Evolutionary conservation across 805 yeast genomes (phyloP).

Genomic region (Teunomyces stri): DNA sequence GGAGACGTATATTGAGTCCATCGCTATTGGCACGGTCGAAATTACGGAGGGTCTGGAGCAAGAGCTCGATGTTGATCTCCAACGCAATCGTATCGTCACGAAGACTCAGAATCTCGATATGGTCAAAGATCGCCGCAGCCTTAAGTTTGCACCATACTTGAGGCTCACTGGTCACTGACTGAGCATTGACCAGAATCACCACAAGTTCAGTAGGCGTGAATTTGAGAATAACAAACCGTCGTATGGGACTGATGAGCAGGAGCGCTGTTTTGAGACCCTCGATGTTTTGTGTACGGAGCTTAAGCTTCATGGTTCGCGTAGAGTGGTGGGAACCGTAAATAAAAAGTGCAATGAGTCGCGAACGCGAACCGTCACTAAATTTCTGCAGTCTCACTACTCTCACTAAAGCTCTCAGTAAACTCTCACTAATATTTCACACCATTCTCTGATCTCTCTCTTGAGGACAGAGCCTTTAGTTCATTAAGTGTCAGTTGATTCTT

Average conservation of each 20-base stretch:
- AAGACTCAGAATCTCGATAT: conserved; percentile 50
- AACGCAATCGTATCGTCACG: conserved; percentile 55
- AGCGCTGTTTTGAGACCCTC: conserved; percentile 38
- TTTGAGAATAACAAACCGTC: conserved; percentile 56
- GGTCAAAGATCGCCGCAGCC: conserved; percentile 43
- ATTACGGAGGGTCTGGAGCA: conserved; percentile 55
- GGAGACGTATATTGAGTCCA: conserved; percentile 51
- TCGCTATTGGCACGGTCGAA: conserved; percentile 54
- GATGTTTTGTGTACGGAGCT: conserved; percentile 24
- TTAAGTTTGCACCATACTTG: conserved; percentile 66
- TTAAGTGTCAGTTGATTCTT: background rate
- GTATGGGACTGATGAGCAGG: conserved; percentile 47
- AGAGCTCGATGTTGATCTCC: conserved; percentile 61
- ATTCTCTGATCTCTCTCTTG: too few species aligned
- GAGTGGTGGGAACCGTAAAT: conserved; percentile 1
- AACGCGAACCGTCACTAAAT: too few species aligned
- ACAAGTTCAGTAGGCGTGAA: conserved; percentile 50
- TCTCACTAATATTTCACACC: too few species aligned
- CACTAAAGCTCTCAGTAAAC: background rate
- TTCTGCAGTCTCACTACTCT: background rate
- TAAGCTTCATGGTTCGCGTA: conserved; percentile 21
- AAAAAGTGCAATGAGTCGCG: too few species aligned
- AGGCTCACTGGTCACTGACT: conserved; percentile 51
- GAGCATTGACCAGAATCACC: conserved; percentile 45
- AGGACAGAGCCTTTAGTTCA: too few species aligned